Base-by-base conservation (phyloP, 352 stramenopile genomes). In the Phytophthora europaea region DNA sequence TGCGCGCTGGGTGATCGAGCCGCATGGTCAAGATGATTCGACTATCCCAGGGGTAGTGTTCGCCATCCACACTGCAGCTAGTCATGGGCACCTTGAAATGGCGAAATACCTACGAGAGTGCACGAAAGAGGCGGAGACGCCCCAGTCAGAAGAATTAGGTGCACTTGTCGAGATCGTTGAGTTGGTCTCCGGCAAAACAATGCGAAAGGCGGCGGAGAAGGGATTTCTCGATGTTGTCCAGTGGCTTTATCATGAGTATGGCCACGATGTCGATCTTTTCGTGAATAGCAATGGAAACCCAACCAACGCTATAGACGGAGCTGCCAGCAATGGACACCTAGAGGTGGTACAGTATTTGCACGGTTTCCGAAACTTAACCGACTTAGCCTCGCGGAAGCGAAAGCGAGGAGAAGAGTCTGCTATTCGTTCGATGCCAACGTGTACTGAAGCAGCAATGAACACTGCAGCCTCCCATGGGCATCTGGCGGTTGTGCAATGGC, bases 311-410 rank as follows among this genome's bases (percentile, higher is more conserved):
- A 79, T 83, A 40, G 66, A 77, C 15, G 38, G 15, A 0, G 76
- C 76, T 12, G 76, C 76, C 1, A 23, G 52, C 2, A 73, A 72
- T 28, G 74, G 74, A 5, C 59, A 78, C 22, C 23, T 82, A 1
- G 54, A 66, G 6, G 47, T 82, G 8, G 40, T 84, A 5, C 58
- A 63, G 33, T 83, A 62, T 57, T 62, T 83, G 7, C 22, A 65
- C 7, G 26, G 65, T 23, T 26, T 23, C 6, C 10, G 4, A 50
- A 9, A 8, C 4, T 9, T 7, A 10, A n/a, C 5, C 12, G 18
- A 22, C 18, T 50, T n/a, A 8, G 18, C 43, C 43, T 50, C 18
- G 43, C n/a, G 16, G 16, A 50, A 50, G 43, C 18, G 43, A n/a
- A 50, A 50, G 43, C 43, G 43, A 50, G 16, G n/a, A 23, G 43